Base-by-base conservation (phyloP, 2,329 filamentous ascomycete species). In the Talaromyces marneffei region DNA sequence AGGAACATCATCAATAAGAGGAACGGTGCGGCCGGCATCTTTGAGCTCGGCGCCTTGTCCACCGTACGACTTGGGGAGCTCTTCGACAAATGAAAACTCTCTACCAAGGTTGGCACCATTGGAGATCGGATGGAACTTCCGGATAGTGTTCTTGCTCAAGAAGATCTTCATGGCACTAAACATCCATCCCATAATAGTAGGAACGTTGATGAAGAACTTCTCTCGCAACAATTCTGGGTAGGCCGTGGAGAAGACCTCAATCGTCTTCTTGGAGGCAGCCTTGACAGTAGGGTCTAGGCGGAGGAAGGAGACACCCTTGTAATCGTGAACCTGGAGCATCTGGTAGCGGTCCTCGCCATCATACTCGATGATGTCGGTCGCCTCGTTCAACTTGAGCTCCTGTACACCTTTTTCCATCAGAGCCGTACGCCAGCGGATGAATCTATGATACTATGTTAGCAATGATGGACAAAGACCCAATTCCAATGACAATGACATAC, bases 181-280 rank as follows among this genome's bases (percentile, higher is more conserved):
- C 72, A 92, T 84, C 82, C 92, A 97, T 61, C 91, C 90, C 92
- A 97, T 97, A 69, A 97, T 82, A 60, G 87, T 77, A 0, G 93
- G 93, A 5, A 97, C 91, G 70, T 97, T 97, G 78, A 97, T 89
- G 72, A 97, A 97, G 82, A 92, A 97, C 81, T 97, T 97, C 78
- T 93, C 85, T 68, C 85, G 86, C 54, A 97, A 83, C 9, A 96
- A 85, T 79, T 97, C 93, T 0, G 93, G 92, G 78, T 97, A 97
- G 66, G 90, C 89, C 67, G 85, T 86, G 57, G 87, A 85, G 73
- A 97, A 91, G 57, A 89, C 82, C 64, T 89, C 83, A 73, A 97
- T 95, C 50, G 90, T 92, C 78, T 92, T 86, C 70, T 86, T 87
- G 65, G 86, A 89, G 16, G 90, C 89, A 3, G 86, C 82, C 75